Conservation (phyloP, 2,329 filamentous ascomycete genomes). For the Xylaria sp. region DNA sequence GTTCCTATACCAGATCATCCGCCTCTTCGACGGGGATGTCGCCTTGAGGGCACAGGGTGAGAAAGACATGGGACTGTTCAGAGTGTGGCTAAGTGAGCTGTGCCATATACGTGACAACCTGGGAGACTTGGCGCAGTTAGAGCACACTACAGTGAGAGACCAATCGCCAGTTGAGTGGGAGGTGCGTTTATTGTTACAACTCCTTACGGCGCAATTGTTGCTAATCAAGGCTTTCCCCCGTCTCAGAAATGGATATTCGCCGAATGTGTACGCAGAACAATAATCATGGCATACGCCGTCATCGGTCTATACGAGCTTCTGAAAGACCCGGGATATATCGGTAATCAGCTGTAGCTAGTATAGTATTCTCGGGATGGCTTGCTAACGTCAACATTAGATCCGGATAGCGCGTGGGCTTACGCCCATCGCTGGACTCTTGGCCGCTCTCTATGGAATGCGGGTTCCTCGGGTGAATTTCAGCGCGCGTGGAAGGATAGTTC, state of each 20-base stretch:
- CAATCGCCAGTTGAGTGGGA: conserved; percentile 43
- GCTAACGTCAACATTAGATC: conserved; percentile 33
- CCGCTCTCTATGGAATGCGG: conserved; percentile 47
- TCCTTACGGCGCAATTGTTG: too few relatives aligned
- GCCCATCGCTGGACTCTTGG: conserved; percentile 49
- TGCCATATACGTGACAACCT: conserved; percentile 47
- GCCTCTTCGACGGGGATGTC: conserved; percentile 44
- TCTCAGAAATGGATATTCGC: conserved; percentile 50
- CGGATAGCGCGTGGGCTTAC: conserved; percentile 40
- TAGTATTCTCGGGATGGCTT: neutral
- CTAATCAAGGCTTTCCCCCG: neutral
- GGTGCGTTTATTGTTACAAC: conserved; percentile 35
- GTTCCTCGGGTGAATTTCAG: conserved; percentile 44
- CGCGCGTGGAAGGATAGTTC: conserved; percentile 45
- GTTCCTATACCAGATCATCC: conserved; percentile 42
- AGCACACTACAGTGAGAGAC: conserved; percentile 18
- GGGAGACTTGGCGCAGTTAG: conserved; percentile 31
- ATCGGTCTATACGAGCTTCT: conserved; percentile 45
- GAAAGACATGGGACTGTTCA: conserved; percentile 34
- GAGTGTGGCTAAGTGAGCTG: conserved; percentile 41
- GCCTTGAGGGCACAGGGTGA: conserved; percentile 39
- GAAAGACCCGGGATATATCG: conserved; percentile 37
- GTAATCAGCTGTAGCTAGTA: conserved; percentile 8
- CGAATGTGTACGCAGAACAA: conserved; percentile 49
- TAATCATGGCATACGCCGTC: conserved; percentile 47